Base-by-base conservation (phyloP, 2,329 filamentous ascomycete genomes). In the Ploettnerulaceae sp. region DNA sequence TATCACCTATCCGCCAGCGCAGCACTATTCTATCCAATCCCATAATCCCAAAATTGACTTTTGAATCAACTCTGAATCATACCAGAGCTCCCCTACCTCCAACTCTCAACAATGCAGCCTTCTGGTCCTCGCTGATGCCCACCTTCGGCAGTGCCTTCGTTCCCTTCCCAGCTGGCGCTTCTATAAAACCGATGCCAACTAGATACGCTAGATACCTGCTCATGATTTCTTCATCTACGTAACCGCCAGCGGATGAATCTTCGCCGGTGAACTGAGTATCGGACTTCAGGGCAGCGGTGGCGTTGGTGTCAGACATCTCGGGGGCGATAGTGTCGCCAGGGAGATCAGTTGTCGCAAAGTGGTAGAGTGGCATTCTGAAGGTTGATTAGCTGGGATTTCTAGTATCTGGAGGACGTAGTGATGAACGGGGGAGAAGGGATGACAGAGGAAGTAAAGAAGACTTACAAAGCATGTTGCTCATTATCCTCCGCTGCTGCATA, bases 341-440 rank as follows among this genome's bases (percentile, higher is more conserved):
- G 4, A 89, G 70, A 61, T 88, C 77, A 2, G 75, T 76, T 0
- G 77, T 81, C 11, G 82, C 82, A 65, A 89, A 84, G 64, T 89
- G 83, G 61, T 82, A 86, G 3, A 89, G 76, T 1, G 84, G 84
- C 65, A 85, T 63, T 45, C 59, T 61, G 29, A n/a, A 28, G 36
- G 18, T 11, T 3, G n/a, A n/a, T 37, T 12, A 46, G 35, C 15
- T 28, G 8, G 21, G 7, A n/a, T n/a, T n/a, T n/a, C n/a, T n/a
- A n/a, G n/a, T n/a, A n/a, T n/a, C n/a, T n/a, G n/a, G n/a, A n/a
- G n/a, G n/a, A n/a, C n/a, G n/a, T n/a, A n/a, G 32, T 20, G 11
- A 31, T 20, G 37, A 28, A 18, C 28, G 14, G 31, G 15, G 12
- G 14, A 17, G 38, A 28, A 8, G 5, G 22, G 22, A 20, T 9